Percentiles rank a stretch among this genome's conserved stretches.
These are phyloP conservation scores for Croton setiger DNA, from an alignment of 441 rosid genomes.

Conservation along the genomic window DNA sequence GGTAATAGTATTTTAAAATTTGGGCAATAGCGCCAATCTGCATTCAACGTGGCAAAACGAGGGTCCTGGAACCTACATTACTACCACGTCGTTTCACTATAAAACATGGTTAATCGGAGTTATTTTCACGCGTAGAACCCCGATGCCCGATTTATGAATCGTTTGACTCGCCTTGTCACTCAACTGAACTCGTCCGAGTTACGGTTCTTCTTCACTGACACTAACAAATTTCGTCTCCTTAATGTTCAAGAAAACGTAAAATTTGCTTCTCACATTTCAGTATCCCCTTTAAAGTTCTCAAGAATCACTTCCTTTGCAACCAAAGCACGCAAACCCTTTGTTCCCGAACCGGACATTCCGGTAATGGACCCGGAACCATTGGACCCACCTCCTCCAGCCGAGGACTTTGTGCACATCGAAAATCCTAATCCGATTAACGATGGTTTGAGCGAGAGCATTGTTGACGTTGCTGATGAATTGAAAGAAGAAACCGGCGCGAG, in stretches of 20 bases:
- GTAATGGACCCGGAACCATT: conserved; percentile 46
- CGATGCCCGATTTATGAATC: conserved; percentile 28
- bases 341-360: conserved; percentile 16
- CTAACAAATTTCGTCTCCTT: conserved; percentile 4
- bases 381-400: conserved; percentile 39
- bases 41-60: too few relatives aligned
- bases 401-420: conserved; percentile 85
- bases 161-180: conserved; percentile 28
- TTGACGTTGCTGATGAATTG: conserved; percentile 56
- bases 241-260: not conserved
- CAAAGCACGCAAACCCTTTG: conserved; percentile 8
- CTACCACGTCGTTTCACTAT: too few relatives aligned
- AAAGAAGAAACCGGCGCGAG: conserved; percentile 19
- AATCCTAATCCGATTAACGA: conserved; percentile 43
- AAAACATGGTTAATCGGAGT: too few relatives aligned
- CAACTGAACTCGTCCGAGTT: conserved; percentile 26
- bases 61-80: too few relatives aligned
- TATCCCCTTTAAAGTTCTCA: conserved; percentile 13
- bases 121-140: not conserved
- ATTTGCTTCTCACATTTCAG: not conserved
- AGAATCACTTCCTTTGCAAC: conserved; percentile 18
- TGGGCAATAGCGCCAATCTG: too few relatives aligned
- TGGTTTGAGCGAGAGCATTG: conserved; percentile 74
- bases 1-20: too few relatives aligned
- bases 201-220: conserved; percentile 15